Evolutionary conservation across 2,329 filamentous ascomycete genomes (phyloP).

Genomic region (Cladosporium halotolerans): DNA sequence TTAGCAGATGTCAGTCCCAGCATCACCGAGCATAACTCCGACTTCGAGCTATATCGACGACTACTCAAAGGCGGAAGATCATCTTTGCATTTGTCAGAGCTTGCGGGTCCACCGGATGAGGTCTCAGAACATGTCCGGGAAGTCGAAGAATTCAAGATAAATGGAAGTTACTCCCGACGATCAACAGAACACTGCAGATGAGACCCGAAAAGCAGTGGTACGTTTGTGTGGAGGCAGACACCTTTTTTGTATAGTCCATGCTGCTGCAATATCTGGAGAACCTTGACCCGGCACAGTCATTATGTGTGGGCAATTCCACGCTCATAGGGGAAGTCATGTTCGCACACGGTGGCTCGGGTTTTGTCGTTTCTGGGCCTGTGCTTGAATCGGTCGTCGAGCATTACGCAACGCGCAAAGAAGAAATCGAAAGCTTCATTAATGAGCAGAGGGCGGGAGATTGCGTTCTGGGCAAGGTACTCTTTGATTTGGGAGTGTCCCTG

Average conservation of each 20-base stretch:
- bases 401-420: slow-evolving; percentile 34
- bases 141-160: slow-evolving; percentile 21
- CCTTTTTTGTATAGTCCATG: slow-evolving; percentile 50
- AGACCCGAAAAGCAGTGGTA: slow-evolving; percentile 50
- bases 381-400: slow-evolving; percentile 40
- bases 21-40: slow-evolving; percentile 25
- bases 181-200: slow-evolving; percentile 31
- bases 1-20: slow-evolving; percentile 27
- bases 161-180: slow-evolving; percentile 35
- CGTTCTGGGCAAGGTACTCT: slow-evolving; percentile 15
- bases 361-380: slow-evolving; percentile 46
- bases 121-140: neutral
- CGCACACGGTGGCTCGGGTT: slow-evolving; percentile 49
- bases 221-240: slow-evolving; percentile 55
- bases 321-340: slow-evolving; percentile 46
- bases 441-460: slow-evolving; percentile 20
- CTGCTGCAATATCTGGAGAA: slow-evolving; percentile 47
- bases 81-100: slow-evolving; percentile 26
- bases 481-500: slow-evolving; percentile 12
- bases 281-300: slow-evolving; percentile 43
- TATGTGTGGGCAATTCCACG: slow-evolving; percentile 51
- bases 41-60: slow-evolving; percentile 34
- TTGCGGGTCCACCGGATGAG: neutral
- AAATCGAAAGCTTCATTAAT: slow-evolving; percentile 27
- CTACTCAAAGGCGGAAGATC: slow-evolving; percentile 27